phyloP scores from a whole-genome alignment of 371 early-diverging fungal genomes.

The Mucor racemosus region DNA sequence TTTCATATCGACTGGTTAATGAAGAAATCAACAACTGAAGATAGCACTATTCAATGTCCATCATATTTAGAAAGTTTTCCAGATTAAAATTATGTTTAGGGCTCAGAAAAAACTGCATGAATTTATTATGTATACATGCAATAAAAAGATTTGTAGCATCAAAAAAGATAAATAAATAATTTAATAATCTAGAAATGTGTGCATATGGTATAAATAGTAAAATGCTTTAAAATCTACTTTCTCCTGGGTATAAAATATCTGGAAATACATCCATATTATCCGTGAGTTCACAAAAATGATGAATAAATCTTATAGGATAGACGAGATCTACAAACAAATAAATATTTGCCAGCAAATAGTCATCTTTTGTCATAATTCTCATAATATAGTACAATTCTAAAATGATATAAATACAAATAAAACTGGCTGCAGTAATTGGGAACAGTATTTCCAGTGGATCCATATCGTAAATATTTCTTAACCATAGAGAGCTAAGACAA shows the following conservation, averaged over 20 bases:
- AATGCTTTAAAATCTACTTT: slow-evolving; percentile 12
- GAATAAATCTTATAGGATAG: slow-evolving; percentile 56
- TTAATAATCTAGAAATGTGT: too few relatives aligned
- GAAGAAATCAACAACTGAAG: too few relatives aligned
- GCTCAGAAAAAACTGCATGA: too few relatives aligned
- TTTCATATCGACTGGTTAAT: too few relatives aligned
- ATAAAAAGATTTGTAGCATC: too few relatives aligned
- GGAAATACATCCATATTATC: slow-evolving; percentile 40
- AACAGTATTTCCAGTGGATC: slow-evolving; percentile 38
- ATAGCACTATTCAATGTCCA: too few relatives aligned
- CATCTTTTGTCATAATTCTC: slow-evolving; percentile 41
- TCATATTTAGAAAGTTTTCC: too few relatives aligned
- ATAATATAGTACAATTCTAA: slow-evolving; percentile 51
- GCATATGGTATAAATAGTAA: too few relatives aligned
- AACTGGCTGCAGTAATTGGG: slow-evolving; percentile 35
- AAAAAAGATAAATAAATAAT: too few relatives aligned
- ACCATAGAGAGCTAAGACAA: slow-evolving; percentile 22
- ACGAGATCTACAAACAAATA: slow-evolving; percentile 48
- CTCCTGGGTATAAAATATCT: slow-evolving; percentile 33
- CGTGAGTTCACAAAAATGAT: slow-evolving; percentile 53
- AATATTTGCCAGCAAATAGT: slow-evolving; percentile 49
- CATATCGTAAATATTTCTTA: slow-evolving; percentile 27
- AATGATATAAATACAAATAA: slow-evolving; percentile 41
- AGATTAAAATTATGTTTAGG: too few relatives aligned
- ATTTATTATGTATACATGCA: too few relatives aligned